Evolutionary conservation across 352 stramenopile genomes (phyloP), one percentile per base, ranked within the genome.

Genomic region (Globisporangium paddicum): DNA sequence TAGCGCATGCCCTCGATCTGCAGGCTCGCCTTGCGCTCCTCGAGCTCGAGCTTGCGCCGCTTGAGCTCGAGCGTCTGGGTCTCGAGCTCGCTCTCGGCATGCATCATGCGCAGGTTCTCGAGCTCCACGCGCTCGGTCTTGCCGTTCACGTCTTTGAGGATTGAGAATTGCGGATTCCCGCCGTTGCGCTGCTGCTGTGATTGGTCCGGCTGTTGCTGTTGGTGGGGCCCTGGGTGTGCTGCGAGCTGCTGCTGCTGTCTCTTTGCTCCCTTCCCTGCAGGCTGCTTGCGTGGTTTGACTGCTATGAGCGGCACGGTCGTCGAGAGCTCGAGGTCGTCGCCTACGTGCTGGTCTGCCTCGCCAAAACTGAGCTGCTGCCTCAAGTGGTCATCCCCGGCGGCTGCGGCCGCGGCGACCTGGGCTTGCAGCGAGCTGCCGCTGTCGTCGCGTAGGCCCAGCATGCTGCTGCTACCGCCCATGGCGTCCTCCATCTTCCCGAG

Each of bases 1-100:
- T 55, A 64, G 56, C 57, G 49, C 55, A 65, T 35, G 18, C 30
- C 46, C 47, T 63, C 52, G 47, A 59, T 60, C 30, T 59, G 47
- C n/a, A 64, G 41, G 41, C 34, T 14, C 26, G 32, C 32, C 53
- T 60, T 53, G 41, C 42, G 50, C 51, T 44, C 40, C 9, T 53
- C 44, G 23, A 58, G 28, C 42, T 55, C 59, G 21, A 60, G 59
- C 19, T 60, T 35, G 13, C 37, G 42, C 37, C 34, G 35, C 42
- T 58, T 37, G 23, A 62, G 56, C 46, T 62, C 46, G 38, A 50
- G 13, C 38, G 32, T 34, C n/a, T 38, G 40, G 14, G 5, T 16
- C n/a, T 60, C 54, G 3, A 45, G 37, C 30, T 25, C 34, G 40
- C 40, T 41, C 47, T 54, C 47, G n/a, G 47, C 47, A 10, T 28